Evolutionary conservation across 257 asterid genomes (phyloP), one percentile per base, ranked within the genome.

Genomic region (Solanum megistacrolobum): DNA sequence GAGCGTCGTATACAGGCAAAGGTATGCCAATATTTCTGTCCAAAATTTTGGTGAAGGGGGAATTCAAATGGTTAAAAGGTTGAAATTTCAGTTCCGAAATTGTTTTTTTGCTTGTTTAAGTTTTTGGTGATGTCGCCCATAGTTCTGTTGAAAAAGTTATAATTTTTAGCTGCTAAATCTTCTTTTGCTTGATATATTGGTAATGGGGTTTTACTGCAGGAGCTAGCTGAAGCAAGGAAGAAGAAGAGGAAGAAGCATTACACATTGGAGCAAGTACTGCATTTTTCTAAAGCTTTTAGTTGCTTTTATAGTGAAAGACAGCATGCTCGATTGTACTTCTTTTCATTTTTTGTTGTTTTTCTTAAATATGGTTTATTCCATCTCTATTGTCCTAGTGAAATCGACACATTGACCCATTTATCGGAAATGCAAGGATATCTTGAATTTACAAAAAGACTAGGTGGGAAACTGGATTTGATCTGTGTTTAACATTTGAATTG

Each of bases 171-270:
- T 78, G 62, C 62, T 12, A 78, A 41, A 12, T 41, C 23, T 78
- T 43, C 34, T 39, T 41, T 39, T 78, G 62, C 58, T 78, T 78
- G 29, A 34, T 78, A 43, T n/a, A 69, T 76, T 12, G 62, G 13
- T 78, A 39, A 39, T 78, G 62, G 32, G 62, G 7, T 20, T 25
- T 90, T 89, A 52, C 87, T 89, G 79, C 90, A 97, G 99, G 98
- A 95, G 71, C 88, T 94, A 27, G 86, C 98, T 86, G 98, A 97
- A 90, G 98, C 96, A 83, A 95, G 99, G 88, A 96, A 94, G 87
- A 96, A 89, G 94, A 93, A 91, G 92, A 95, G 99, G 92, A 97
- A 94, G 96, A 96, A 94, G 91, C 98, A 97, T 94, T 97, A 92
- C 91, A 84, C 96, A 41, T 90, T 97, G 87, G 97, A 96, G 90